Conservation (phyloP, 805 yeast species). For the Nakazawaea pomicola region DNA sequence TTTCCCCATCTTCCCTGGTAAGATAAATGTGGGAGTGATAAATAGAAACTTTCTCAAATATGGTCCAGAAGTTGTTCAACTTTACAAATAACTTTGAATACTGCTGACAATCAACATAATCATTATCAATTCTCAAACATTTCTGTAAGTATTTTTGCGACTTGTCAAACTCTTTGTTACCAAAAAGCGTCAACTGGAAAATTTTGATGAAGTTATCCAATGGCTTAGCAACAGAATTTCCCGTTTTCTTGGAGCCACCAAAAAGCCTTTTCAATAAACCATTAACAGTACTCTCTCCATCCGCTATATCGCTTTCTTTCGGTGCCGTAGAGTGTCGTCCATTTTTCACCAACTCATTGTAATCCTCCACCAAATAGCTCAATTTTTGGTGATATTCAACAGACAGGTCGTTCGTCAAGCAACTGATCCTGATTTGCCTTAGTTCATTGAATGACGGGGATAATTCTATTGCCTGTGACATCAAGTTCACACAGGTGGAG, state of each 20-base stretch:
- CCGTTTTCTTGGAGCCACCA: too few species aligned
- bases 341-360: conserved; percentile 15
- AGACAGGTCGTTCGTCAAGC: conserved; percentile 17
- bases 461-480: conserved; percentile 30
- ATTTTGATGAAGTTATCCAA: conserved; percentile 20
- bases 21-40: conserved; percentile 32
- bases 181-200: conserved; percentile 25
- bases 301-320: conserved; percentile 6
- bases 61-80: conserved; percentile 33
- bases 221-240: not conserved
- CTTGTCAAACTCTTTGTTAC: conserved; percentile 15
- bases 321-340: conserved; percentile 7
- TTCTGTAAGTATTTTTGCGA: conserved; percentile 27
- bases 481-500: conserved; percentile 23
- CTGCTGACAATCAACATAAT: conserved; percentile 52
- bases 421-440: conserved; percentile 27
- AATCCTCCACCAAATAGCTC: conserved; percentile 19
- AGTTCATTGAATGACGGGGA: conserved; percentile 39
- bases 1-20: conserved; percentile 25
- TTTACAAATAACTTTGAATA: conserved; percentile 49
- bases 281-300: too few species aligned
- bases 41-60: conserved; percentile 39
- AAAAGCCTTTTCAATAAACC: too few species aligned
- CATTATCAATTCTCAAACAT: conserved; percentile 78
- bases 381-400: conserved; percentile 18